Percentiles rank a stretch among this genome's conserved stretches.
Evolutionary conservation across 371 early-diverging fungal genomes (phyloP).

Genomic region (Gilbertella persicaria): DNA sequence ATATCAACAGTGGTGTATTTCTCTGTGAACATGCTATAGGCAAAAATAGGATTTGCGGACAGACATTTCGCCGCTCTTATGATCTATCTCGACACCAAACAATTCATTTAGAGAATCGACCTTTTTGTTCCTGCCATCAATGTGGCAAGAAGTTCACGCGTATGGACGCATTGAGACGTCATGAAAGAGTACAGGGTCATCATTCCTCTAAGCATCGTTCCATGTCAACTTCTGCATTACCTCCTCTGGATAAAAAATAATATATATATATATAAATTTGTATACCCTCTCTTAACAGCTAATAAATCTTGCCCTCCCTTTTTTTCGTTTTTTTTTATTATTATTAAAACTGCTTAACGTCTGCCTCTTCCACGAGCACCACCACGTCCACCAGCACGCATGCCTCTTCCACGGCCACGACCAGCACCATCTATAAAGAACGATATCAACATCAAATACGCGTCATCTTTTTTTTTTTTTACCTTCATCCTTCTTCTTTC

Average conservation of each 20-base stretch:
- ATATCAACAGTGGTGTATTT: conserved; percentile 10
- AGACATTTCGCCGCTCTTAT: conserved; percentile 47
- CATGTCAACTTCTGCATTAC: conserved; percentile 8
- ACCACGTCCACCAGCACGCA: conserved; percentile 59
- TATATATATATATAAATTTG: no score
- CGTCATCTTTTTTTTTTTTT: not conserved
- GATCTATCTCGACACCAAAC: conserved; percentile 50
- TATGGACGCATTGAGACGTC: conserved; percentile 52
- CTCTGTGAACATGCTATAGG: conserved; percentile 39
- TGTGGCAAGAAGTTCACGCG: conserved; percentile 52
- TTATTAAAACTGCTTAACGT: conserved; percentile 18
- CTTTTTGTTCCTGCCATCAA: conserved; percentile 42
- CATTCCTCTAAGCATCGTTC: conserved; percentile 13
- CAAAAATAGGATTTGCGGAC: conserved; percentile 35
- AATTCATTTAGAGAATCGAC: conserved; percentile 46
- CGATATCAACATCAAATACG: not conserved
- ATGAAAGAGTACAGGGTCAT: conserved; percentile 50
- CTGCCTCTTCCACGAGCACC: conserved; percentile 36
- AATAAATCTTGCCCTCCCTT: not conserved
- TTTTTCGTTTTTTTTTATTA: conserved; percentile 3
- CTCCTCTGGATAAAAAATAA: not conserved
- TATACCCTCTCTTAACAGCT: not conserved
- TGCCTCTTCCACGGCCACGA: conserved; percentile 62
- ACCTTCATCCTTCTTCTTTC: conserved; percentile 75
- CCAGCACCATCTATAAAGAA: conserved; percentile 33